Conservation (phyloP, 768 basidiomycete species). For the Leccinum variicolor region DNA sequence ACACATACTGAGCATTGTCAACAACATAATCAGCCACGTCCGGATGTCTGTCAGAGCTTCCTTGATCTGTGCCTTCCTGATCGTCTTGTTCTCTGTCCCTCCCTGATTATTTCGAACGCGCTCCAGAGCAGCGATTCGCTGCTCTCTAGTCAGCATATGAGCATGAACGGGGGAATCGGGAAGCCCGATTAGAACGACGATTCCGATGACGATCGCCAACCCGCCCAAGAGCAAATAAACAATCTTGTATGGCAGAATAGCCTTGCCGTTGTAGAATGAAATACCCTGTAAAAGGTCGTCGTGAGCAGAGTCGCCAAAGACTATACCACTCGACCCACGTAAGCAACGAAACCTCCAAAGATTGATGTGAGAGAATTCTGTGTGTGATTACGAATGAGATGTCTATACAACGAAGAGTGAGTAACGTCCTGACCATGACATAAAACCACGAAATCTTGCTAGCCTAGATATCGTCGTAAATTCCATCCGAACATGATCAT, state of each 20-base stretch:
- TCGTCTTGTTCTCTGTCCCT: constrained; percentile 56
- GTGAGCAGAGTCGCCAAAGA: not conserved
- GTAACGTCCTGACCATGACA: constrained; percentile 45
- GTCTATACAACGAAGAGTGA: not conserved
- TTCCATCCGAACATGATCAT: not conserved
- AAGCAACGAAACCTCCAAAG: constrained; percentile 64
- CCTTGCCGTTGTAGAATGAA: constrained; percentile 48
- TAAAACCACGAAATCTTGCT: constrained; percentile 64
- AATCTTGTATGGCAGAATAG: constrained; percentile 56
- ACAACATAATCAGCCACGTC: constrained; percentile 60
- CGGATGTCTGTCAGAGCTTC: constrained; percentile 56
- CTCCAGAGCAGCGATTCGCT: constrained; percentile 60
- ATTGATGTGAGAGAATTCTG: constrained; percentile 58
- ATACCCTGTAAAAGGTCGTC: constrained; percentile 41
- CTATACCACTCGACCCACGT: constrained; percentile 34
- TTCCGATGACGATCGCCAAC: constrained; percentile 56
- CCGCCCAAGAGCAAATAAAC: constrained; percentile 59
- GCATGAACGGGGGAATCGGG: constrained; percentile 68
- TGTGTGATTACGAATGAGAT: constrained; percentile 17
- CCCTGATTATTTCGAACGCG: constrained; percentile 63
- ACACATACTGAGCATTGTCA: constrained; percentile 53
- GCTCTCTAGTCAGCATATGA: constrained; percentile 50
- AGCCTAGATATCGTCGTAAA: constrained; percentile 34
- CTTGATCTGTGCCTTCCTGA: constrained; percentile 56
- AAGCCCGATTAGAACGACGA: constrained; percentile 54